phyloP scores from a whole-genome alignment of 2,329 filamentous ascomycete species.

The Alternaria sp. region DNA sequence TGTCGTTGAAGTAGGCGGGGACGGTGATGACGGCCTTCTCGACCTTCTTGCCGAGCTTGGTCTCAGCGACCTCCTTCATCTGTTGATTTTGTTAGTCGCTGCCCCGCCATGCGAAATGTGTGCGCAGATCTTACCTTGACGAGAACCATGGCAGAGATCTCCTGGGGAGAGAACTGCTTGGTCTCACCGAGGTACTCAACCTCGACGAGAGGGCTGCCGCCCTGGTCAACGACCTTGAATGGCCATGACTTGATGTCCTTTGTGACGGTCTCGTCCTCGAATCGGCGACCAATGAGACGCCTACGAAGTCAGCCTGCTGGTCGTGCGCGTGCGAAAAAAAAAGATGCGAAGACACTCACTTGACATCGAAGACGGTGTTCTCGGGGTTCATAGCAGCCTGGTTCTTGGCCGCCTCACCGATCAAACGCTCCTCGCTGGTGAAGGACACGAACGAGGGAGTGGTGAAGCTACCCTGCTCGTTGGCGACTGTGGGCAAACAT shows the following conservation, averaged over 20 bases:
- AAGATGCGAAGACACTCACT: constrained; percentile 68
- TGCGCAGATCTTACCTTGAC: constrained; percentile 74
- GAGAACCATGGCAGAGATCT: constrained; percentile 99
- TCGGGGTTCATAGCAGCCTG: constrained; percentile 99
- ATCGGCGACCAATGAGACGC: constrained; percentile 96
- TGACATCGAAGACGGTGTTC: constrained; percentile 99
- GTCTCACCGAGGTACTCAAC: constrained; percentile 95
- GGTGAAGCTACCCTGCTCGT: constrained; percentile 99
- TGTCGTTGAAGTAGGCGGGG: constrained; percentile 99
- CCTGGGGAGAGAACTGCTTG: constrained; percentile 97
- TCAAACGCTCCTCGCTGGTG: constrained; percentile 97
- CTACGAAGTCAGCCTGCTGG: constrained; percentile 59
- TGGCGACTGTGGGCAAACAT: constrained; percentile 72
- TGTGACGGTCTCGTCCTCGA: constrained; percentile 95
- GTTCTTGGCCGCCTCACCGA: constrained; percentile 99
- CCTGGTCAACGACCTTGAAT: constrained; percentile 95
- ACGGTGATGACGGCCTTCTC: constrained; percentile 99
- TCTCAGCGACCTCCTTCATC: constrained; percentile 99
- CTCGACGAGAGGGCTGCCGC: constrained; percentile 88
- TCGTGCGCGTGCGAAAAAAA: background rate
- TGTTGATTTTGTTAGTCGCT: constrained; percentile 53
- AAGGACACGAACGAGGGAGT: constrained; percentile 99
- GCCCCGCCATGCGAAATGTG: constrained; percentile 2
- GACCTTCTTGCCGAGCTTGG: constrained; percentile 98
- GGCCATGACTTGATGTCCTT: constrained; percentile 99